Conservation (phyloP, 1,284 basidiomycete genomes). For the Thecaphora frezii region DNA sequence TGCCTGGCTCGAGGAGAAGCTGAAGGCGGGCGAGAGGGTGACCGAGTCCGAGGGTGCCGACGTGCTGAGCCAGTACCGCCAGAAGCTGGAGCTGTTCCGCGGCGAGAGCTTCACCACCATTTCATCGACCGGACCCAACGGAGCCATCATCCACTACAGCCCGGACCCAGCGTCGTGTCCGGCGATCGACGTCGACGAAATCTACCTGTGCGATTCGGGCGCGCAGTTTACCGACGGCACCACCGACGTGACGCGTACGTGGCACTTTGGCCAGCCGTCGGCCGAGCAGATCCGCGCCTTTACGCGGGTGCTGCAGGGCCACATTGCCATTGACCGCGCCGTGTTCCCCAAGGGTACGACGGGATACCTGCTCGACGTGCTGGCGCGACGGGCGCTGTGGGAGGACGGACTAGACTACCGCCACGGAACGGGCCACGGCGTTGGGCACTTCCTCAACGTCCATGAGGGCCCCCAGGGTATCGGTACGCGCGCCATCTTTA, state of each 20-base stretch:
- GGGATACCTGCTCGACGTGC: constrained; percentile 75
- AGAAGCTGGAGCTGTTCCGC: constrained; percentile 75
- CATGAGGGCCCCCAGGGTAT: constrained; percentile 58
- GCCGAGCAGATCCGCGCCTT: constrained; percentile 82
- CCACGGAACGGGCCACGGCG: constrained; percentile 58
- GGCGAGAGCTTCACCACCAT: constrained; percentile 92
- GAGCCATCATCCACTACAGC: constrained; percentile 90
- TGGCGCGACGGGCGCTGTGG: constrained; percentile 84
- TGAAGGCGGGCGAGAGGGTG: constrained; percentile 69
- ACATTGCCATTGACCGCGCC: constrained; percentile 84
- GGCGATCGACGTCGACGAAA: constrained; percentile 63
- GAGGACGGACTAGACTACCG: constrained; percentile 77
- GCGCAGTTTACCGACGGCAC: constrained; percentile 88
- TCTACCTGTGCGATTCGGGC: constrained; percentile 94
- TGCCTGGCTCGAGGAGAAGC: constrained; percentile 86
- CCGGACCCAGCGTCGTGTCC: constrained; percentile 77
- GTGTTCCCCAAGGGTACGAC: constrained; percentile 87
- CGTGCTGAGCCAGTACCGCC: constrained; percentile 76
- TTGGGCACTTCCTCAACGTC: constrained; percentile 54
- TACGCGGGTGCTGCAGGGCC: constrained; percentile 91
- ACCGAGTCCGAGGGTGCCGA: constrained; percentile 81
- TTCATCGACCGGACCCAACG: constrained; percentile 82
- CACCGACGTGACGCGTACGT: constrained; percentile 80
- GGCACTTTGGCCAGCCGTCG: constrained; percentile 88
- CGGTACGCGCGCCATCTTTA: constrained; percentile 52